Evolutionary conservation across 331 rosid genomes (phyloP).

Genomic region (Telfairia occidentalis): DNA sequence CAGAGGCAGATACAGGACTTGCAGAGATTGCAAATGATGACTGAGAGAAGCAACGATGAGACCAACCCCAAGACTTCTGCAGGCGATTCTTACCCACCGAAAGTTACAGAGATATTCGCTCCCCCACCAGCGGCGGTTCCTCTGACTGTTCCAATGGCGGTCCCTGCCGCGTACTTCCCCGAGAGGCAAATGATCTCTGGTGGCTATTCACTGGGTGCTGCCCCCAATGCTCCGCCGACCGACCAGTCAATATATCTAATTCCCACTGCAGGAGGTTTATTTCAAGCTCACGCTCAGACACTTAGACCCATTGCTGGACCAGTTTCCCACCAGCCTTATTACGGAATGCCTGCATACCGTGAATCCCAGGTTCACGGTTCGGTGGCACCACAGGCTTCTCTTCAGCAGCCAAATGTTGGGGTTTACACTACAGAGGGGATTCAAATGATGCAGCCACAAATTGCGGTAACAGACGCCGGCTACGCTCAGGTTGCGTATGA

Average conservation of each 20-base stretch:
- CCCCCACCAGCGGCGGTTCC: conserved; percentile 22
- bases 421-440: conserved; percentile 23
- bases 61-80: conserved; percentile 22
- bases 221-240: conserved; percentile 18
- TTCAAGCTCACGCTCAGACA: conserved; percentile 43
- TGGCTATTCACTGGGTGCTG: conserved; percentile 25
- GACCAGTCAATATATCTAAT: conserved; percentile 56
- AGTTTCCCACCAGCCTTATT: conserved; percentile 34
- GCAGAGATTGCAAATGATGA: conserved; percentile 36
- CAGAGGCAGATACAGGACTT: conserved; percentile 47
- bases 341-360: conserved; percentile 32
- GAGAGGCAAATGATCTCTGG: conserved; percentile 36
- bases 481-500: conserved; percentile 33
- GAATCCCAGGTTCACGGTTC: conserved; percentile 32
- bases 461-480: not conserved
- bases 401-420: conserved; percentile 21
- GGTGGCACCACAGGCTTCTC: conserved; percentile 17
- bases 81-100: conserved; percentile 30
- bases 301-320: conserved; percentile 43
- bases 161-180: conserved; percentile 27
- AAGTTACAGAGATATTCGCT: conserved; percentile 24
- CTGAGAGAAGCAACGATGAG: conserved; percentile 40
- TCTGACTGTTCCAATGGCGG: conserved; percentile 20
- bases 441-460: conserved; percentile 12
- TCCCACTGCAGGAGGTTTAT: conserved; percentile 42